A percentile compares a stretch with the other conserved stretches of the same genome.
These are phyloP conservation scores for Mycena indigotica DNA, from an alignment of 768 basidiomycete genomes.

Conservation along the genomic window DNA sequence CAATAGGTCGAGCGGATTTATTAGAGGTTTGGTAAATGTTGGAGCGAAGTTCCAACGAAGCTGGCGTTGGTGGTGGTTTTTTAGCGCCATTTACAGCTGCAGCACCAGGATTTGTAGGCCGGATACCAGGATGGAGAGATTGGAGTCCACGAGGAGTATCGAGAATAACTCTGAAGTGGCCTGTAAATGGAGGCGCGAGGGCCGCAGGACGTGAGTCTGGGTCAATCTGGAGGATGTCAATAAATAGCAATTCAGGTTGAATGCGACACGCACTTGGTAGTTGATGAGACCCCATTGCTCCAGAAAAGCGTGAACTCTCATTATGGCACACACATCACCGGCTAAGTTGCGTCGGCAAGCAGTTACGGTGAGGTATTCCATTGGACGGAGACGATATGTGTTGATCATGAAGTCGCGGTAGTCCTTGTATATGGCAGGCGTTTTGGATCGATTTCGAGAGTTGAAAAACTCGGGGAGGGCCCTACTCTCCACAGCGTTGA, in stretches of 20 bases:
- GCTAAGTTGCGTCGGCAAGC: conserved; percentile 95
- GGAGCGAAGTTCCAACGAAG: conserved; percentile 85
- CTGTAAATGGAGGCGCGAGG: conserved; percentile 95
- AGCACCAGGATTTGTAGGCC: conserved; percentile 48
- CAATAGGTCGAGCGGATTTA: conserved; percentile 76
- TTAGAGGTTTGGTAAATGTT: conserved; percentile 88
- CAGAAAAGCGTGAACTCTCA: conserved; percentile 98
- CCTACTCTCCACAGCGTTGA: conserved; percentile 89
- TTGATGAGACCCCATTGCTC: conserved; percentile 99
- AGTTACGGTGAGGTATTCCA: conserved; percentile 96
- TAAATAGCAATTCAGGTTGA: background rate
- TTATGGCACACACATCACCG: conserved; percentile 97
- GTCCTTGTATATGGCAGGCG: conserved; percentile 96
- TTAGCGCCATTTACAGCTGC: conserved; percentile 52
- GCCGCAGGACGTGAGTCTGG: conserved; percentile 94
- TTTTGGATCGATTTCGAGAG: conserved; percentile 91
- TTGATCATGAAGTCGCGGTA: conserved; percentile 99
- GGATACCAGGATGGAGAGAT: conserved; percentile 85
- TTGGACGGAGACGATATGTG: conserved; percentile 91
- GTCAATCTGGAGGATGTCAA: conserved; percentile 71
- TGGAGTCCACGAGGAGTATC: conserved; percentile 96
- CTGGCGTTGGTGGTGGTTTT: conserved; percentile 49
- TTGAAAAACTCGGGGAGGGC: conserved; percentile 99
- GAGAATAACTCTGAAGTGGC: conserved; percentile 96
- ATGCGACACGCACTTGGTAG: conserved; percentile 75